Conservation (phyloP, 805 yeast genomes). For the Pichia ethanolica region DNA sequence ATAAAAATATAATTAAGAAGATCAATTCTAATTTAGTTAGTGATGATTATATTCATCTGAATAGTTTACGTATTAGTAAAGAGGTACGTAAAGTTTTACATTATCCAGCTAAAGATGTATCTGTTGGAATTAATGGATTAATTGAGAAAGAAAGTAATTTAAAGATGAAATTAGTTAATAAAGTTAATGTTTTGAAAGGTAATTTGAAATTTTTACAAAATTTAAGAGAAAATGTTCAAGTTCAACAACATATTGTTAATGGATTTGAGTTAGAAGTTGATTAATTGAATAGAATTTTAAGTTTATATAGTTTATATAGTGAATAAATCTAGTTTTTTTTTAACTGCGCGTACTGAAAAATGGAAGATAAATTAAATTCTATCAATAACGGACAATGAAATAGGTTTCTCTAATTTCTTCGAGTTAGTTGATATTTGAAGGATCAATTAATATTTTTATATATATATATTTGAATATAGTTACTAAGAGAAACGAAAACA, state of each 20-base stretch:
- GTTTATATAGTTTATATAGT: background rate
- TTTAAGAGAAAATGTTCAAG: constrained; percentile 25
- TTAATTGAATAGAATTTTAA: background rate
- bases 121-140: constrained; percentile 55
- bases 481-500: too few relatives aligned
- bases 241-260: constrained; percentile 16
- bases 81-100: constrained; percentile 78
- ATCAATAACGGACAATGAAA: too few relatives aligned
- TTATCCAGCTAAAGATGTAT: constrained; percentile 77
- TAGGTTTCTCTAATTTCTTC: too few relatives aligned
- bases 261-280: constrained; percentile 11
- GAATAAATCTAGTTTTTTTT: background rate
- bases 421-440: too few relatives aligned
- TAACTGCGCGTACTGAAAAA: background rate
- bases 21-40: constrained; percentile 54
- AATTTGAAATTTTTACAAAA: constrained; percentile 47
- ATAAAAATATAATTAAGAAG: constrained; percentile 71
- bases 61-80: constrained; percentile 68
- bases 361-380: too few relatives aligned
- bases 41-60: constrained; percentile 70
- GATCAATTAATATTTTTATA: too few relatives aligned
- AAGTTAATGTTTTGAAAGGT: constrained; percentile 47
- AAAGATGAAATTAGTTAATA: constrained; percentile 47
- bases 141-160: constrained; percentile 54
- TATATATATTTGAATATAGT: too few relatives aligned